A percentile compares a stretch with the other conserved stretches of the same genome.
phyloP scores from a whole-genome alignment of 2,329 filamentous ascomycete species.

The Podosphaera fusca region DNA sequence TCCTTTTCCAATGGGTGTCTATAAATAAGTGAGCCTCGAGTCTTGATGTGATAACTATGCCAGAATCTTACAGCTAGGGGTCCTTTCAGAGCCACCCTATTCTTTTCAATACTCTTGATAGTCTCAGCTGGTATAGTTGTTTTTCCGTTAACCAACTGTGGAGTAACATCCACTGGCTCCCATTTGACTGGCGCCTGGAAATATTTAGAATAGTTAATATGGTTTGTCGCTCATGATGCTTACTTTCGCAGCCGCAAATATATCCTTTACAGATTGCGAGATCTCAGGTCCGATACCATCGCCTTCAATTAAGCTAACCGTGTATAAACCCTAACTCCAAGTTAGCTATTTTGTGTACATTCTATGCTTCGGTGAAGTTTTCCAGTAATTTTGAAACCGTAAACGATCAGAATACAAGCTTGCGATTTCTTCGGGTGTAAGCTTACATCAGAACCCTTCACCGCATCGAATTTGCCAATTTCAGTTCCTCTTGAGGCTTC shows the following conservation, averaged over 20 bases:
- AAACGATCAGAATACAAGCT: background rate
- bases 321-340: slow-evolving; percentile 58
- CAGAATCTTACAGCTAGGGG: slow-evolving; percentile 58
- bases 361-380: too few species aligned
- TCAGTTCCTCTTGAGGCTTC: too few species aligned
- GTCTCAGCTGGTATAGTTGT: slow-evolving; percentile 83
- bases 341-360: slow-evolving; percentile 4
- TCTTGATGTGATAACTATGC: slow-evolving; percentile 4
- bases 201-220: slow-evolving; percentile 7
- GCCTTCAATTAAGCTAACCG: slow-evolving; percentile 92
- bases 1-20: slow-evolving; percentile 94
- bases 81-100: slow-evolving; percentile 95
- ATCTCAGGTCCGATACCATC: slow-evolving; percentile 98
- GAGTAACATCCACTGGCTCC: slow-evolving; percentile 93
- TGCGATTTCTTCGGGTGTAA: slow-evolving; percentile 7
- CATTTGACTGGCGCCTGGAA: slow-evolving; percentile 69
- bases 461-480: slow-evolving; percentile 43
- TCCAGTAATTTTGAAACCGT: too few species aligned
- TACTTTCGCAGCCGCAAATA: slow-evolving; percentile 88
- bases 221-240: slow-evolving; percentile 9
- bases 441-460: slow-evolving; percentile 69
- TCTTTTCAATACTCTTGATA: slow-evolving; percentile 80
- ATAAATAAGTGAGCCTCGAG: slow-evolving; percentile 3
- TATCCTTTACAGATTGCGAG: slow-evolving; percentile 92
- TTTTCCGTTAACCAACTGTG: slow-evolving; percentile 80